These are phyloP conservation scores for Turritis glabra DNA, from an alignment of 345 rosid genomes.

Conservation along the genomic window DNA sequence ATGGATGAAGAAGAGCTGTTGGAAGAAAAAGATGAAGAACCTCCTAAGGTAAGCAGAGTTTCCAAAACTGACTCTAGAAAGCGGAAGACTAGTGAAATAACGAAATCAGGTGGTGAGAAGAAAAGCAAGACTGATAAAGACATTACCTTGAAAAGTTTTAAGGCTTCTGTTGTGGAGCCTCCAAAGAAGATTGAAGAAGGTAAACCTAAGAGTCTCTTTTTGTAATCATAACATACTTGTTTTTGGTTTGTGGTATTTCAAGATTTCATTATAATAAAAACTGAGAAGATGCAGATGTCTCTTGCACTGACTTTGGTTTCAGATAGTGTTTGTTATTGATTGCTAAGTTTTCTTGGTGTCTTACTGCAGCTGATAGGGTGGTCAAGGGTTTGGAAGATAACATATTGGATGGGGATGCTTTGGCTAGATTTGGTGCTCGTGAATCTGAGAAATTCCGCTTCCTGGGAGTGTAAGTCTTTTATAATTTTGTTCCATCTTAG, in stretches of 20 bases:
- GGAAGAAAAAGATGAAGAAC: slow-evolving; percentile 34
- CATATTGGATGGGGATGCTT: slow-evolving; percentile 49
- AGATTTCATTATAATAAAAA: too few species aligned
- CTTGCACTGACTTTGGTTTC: slow-evolving; percentile 10
- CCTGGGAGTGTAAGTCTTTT: slow-evolving; percentile 74
- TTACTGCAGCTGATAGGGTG: slow-evolving; percentile 53
- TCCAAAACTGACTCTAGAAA: slow-evolving; percentile 42
- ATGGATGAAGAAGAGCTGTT: slow-evolving; percentile 40
- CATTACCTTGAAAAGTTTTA: slow-evolving; percentile 36
- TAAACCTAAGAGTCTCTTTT: neutral
- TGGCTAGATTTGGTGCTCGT: slow-evolving; percentile 69
- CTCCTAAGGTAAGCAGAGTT: slow-evolving; percentile 18
- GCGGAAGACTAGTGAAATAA: slow-evolving; percentile 50
- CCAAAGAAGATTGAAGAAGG: slow-evolving; percentile 51
- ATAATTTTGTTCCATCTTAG: slow-evolving; percentile 16
- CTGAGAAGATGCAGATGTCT: too few species aligned
- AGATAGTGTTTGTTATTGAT: slow-evolving; percentile 7
- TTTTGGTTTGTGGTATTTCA: slow-evolving; percentile 1
- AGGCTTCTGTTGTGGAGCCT: slow-evolving; percentile 47
- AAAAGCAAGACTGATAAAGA: slow-evolving; percentile 45
- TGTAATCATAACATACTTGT: neutral
- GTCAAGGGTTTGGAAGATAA: slow-evolving; percentile 42
- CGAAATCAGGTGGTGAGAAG: slow-evolving; percentile 46
- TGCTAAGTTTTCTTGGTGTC: slow-evolving; percentile 30
- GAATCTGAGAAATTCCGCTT: slow-evolving; percentile 74